Base-by-base conservation (phyloP, 2,329 filamentous ascomycete genomes). In the Arachnomyces sp. region DNA sequence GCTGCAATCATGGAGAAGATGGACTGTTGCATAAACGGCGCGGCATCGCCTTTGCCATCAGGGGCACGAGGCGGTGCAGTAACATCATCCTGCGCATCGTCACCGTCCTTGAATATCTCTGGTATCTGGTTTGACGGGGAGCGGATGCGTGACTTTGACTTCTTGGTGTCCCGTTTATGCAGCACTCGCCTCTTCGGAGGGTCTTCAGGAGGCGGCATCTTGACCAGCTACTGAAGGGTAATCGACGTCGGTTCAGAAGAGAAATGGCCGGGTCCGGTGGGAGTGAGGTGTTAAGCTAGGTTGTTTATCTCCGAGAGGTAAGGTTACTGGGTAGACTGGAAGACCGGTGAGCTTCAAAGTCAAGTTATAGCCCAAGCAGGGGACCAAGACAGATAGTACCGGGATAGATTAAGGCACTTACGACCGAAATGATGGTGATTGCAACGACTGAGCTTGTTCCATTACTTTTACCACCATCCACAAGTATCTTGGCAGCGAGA, bases 1-100 rank as follows among this genome's bases (percentile, higher is more conserved):
- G 87, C 86, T 5, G 89, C 86, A 50, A 96, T 89, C 65, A 96
- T 78, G 39, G 87, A 88, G 61, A 95, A 94, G 40, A 96, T 82
- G 49, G 86, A 93, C 70, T 95, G 89, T 62, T 95, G 92, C 80
- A 94, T 86, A 55, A 88, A 86, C 45, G 72, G 65, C 35, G 68
- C 57, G 32, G 68, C 65, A 38, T 65, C 59, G 42, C 64, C 64
- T 28, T 57, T 54, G n/a, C 62, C 61, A 11, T 51, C 51, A 38
- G 48, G 48, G 31, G 51, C 55, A 28, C 49, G 53, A n/a, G 69
- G 72, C 2, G 74, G 71, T 37, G 75, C 75, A 11, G 75, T 76
- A 44, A 75, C 74, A 56, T 81, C 78, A 30, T 78, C 72, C 13
- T 81, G 68, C 4, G 69, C 72, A 60, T 80, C 77, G 45, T 75